These are phyloP conservation scores for Pseudozyma pruni DNA, from an alignment of 1,284 basidiomycete species.

Conservation along the genomic window DNA sequence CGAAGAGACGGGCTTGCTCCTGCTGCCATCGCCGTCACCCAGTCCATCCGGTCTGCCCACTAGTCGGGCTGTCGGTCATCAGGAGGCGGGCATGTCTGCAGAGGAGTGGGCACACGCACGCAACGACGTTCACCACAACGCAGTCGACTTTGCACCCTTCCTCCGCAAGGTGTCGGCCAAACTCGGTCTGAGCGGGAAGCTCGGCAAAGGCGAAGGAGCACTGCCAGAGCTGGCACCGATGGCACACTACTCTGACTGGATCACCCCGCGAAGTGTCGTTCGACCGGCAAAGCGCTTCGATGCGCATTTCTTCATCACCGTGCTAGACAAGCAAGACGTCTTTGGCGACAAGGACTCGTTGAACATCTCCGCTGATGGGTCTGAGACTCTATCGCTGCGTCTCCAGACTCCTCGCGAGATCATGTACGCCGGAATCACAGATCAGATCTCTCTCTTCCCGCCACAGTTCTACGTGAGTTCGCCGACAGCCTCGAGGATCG, in stretches of 20 bases:
- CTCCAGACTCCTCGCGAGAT: constrained; percentile 47
- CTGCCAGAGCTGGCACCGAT: constrained; percentile 46
- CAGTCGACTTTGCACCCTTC: constrained; percentile 52
- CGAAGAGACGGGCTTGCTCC: constrained; percentile 60
- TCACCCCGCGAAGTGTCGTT: constrained; percentile 58
- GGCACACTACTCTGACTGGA: constrained; percentile 59
- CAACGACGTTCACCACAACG: constrained; percentile 60
- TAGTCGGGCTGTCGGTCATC: constrained; percentile 54
- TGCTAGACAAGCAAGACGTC: constrained; percentile 48
- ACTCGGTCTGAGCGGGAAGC: constrained; percentile 13
- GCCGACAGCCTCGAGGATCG: no score
- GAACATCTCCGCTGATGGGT: constrained; percentile 53
- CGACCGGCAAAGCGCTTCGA: constrained; percentile 62
- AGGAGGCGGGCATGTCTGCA: constrained; percentile 50
- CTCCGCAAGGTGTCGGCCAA: constrained; percentile 37
- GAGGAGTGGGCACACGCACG: constrained; percentile 53
- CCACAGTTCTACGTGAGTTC: constrained; percentile 58
- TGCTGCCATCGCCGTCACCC: constrained; percentile 39
- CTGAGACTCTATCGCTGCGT: constrained; percentile 52
- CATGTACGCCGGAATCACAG: constrained; percentile 50
- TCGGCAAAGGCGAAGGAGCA: constrained; percentile 7
- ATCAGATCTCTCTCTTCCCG: constrained; percentile 58
- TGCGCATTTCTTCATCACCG: constrained; percentile 62
- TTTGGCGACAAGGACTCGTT: constrained; percentile 41
- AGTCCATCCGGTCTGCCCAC: constrained; percentile 28